A percentile compares a stretch with the other conserved stretches of the same genome.
These are phyloP conservation scores for Prunella vulgaris DNA, from an alignment of 257 asterid species.

Conservation along the genomic window DNA sequence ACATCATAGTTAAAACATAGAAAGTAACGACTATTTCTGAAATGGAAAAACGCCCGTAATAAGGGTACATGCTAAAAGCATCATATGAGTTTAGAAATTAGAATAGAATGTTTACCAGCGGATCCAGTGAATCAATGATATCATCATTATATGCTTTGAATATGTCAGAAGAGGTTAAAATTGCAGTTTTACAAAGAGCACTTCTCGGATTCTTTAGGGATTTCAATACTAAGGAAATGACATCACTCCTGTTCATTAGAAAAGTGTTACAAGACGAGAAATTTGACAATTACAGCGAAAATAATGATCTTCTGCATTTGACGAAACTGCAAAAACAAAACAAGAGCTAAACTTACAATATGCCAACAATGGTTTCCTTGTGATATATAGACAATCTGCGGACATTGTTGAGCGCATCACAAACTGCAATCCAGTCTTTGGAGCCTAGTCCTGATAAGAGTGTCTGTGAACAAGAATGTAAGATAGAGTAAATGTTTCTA, in stretches of 20 bases:
- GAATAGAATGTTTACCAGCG: slow-evolving; percentile 44
- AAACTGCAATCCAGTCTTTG: slow-evolving; percentile 72
- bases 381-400: slow-evolving; percentile 68
- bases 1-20: slow-evolving; percentile 3
- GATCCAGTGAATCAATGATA: slow-evolving; percentile 61
- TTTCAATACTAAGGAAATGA: slow-evolving; percentile 59
- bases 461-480: slow-evolving; percentile 36
- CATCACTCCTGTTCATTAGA: slow-evolving; percentile 46
- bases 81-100: neutral
- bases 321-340: neutral
- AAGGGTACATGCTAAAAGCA: slow-evolving; percentile 10
- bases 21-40: neutral
- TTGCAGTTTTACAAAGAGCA: slow-evolving; percentile 86
- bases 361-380: slow-evolving; percentile 58
- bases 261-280: slow-evolving; percentile 15
- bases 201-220: slow-evolving; percentile 86
- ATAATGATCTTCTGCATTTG: neutral
- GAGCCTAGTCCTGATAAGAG: slow-evolving; percentile 63
- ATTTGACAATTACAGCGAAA: neutral
- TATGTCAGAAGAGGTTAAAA: slow-evolving; percentile 74
- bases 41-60: neutral
- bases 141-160: slow-evolving; percentile 64
- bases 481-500: neutral
- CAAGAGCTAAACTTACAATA: slow-evolving; percentile 52
- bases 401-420: slow-evolving; percentile 72